A percentile compares a stretch with the other conserved stretches of the same genome.
Conservation (phyloP, 2,329 filamentous ascomycete species). For the Diaporthe eres region DNA sequence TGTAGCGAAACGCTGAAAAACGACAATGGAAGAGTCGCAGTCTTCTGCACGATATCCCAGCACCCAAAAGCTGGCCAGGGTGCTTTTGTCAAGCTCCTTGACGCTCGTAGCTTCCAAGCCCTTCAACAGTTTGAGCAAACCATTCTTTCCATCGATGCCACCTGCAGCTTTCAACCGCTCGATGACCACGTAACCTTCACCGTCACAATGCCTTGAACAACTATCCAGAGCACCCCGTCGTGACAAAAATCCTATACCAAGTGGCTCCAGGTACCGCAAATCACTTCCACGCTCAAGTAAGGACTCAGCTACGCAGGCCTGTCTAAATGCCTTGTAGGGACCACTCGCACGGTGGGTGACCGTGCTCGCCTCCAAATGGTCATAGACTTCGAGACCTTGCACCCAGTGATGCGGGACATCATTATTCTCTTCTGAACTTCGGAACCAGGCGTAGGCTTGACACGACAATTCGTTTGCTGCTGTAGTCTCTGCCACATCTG, state of each 20-base stretch:
- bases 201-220: background rate
- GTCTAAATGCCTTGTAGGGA: background rate
- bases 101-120: background rate
- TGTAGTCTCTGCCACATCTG: slow-evolving; percentile 7
- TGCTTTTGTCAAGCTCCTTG: background rate
- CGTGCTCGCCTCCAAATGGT: slow-evolving; percentile 1
- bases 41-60: background rate
- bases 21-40: background rate
- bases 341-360: background rate
- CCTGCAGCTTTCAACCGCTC: background rate
- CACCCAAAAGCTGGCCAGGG: background rate
- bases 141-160: background rate
- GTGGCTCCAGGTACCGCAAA: slow-evolving; percentile 8
- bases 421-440: background rate
- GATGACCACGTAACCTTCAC: background rate
- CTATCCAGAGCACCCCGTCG: background rate
- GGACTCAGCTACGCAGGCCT: background rate
- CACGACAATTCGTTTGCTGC: background rate
- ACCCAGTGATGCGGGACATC: slow-evolving; percentile 7
- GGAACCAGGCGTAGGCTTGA: slow-evolving; percentile 7
- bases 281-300: slow-evolving; percentile 2
- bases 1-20: background rate
- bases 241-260: background rate
- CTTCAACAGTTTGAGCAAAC: background rate
- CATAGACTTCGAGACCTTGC: background rate